Evolutionary conservation across 148 eudicot species (phyloP).

Genomic region (Gaultheria prostrata): DNA sequence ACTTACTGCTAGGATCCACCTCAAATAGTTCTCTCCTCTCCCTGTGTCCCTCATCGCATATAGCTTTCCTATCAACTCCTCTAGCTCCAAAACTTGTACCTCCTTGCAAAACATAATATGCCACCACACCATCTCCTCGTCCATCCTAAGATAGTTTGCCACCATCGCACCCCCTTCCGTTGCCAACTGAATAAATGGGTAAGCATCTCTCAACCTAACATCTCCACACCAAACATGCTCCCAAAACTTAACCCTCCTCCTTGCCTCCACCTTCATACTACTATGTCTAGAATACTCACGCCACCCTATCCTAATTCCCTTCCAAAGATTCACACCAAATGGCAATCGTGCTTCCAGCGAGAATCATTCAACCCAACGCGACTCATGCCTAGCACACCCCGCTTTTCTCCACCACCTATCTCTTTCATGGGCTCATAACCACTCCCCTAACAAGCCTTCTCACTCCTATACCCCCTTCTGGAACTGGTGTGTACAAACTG

Average conservation of each 20-base stretch:
- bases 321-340: neutral
- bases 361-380: neutral
- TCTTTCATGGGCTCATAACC: no score
- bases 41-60: neutral
- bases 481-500: neutral
- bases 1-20: neutral
- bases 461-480: neutral
- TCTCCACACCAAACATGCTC: neutral
- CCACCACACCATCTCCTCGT: neutral
- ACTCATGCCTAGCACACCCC: neutral
- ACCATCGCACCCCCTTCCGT: neutral
- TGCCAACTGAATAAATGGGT: neutral
- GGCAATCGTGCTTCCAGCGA: neutral
- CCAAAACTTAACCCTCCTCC: neutral
- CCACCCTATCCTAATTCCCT: neutral
- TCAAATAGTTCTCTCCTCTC: neutral
- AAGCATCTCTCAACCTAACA: neutral
- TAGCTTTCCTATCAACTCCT: neutral
- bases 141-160: neutral
- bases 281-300: neutral
- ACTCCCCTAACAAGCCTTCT: neutral
- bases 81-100: neutral
- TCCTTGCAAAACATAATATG: neutral
- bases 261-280: neutral
- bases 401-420: no score